phyloP scores from a whole-genome alignment of 1,139 yeast genomes.

The Debaryomycetaceae sp. region DNA sequence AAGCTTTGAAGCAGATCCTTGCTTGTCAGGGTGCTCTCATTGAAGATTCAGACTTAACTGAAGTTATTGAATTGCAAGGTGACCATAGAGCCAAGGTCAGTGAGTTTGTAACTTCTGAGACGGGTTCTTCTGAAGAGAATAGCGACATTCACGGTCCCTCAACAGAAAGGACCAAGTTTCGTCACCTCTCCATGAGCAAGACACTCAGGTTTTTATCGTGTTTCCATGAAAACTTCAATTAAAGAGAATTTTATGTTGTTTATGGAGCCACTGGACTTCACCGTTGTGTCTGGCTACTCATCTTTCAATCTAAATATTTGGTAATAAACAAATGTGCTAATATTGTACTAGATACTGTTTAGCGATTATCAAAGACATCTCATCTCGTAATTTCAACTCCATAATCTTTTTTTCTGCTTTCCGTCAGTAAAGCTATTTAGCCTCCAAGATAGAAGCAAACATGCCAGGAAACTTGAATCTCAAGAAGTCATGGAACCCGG shows the following conservation, averaged over 20 bases:
- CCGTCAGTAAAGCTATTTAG: background rate
- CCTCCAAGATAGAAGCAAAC: background rate
- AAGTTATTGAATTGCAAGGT: slow-evolving; percentile 96
- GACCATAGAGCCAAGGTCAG: slow-evolving; percentile 96
- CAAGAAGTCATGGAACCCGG: slow-evolving; percentile 96
- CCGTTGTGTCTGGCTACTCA: background rate
- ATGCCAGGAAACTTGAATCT: slow-evolving; percentile 82
- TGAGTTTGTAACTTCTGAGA: slow-evolving; percentile 85
- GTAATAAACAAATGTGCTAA: background rate
- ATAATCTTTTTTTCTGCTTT: no score
- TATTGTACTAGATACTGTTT: background rate
- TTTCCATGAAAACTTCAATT: background rate
- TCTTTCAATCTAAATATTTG: no score
- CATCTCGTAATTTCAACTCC: background rate
- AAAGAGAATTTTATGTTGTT: no score
- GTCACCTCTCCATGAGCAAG: background rate
- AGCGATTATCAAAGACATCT: background rate
- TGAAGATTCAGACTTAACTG: slow-evolving; percentile 94
- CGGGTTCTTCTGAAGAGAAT: slow-evolving; percentile 90
- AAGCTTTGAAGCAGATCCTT: slow-evolving; percentile 93
- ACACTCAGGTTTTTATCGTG: background rate
- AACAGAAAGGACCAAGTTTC: slow-evolving; percentile 8
- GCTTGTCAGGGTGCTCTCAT: slow-evolving; percentile 99
- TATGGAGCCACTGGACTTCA: no score
- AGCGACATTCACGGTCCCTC: slow-evolving; percentile 98